Base-by-base conservation (phyloP, 1,284 basidiomycete species). In the Chalciporus piperatoides region DNA sequence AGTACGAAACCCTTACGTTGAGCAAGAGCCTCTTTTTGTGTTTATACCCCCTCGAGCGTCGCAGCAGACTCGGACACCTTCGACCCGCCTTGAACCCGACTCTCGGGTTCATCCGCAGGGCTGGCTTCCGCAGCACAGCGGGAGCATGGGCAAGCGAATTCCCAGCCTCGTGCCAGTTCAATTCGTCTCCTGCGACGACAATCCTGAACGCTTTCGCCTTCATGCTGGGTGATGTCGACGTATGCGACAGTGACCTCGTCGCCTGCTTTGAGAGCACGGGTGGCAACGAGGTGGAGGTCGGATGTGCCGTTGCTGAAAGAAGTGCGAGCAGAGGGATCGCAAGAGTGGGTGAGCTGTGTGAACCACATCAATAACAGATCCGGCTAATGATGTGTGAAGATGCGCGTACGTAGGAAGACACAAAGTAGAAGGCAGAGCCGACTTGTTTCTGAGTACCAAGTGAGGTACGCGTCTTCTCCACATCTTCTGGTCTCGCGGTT, bases 91-190 rank as follows among this genome's bases (percentile, higher is more conserved):
- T 71, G 71, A 57, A 69, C 62, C n/a, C 76, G 71, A 28, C 59
- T 63, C 23, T 73, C 66, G 19, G 64, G 59, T 37, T 62, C 68
- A 44, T 75, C 75, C 15, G 68, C 68, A 23, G 67, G 67, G 23
- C 61, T 59, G 4, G 63, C 73, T 63, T 91, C 88, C 46, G 71
- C 69, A 38, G 68, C 57, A 63, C 89, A 91, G 40, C 79, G 76
- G 45, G 73, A 64, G 63, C 88, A 91, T 44, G 71, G 67, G 62
- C 88, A 91, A 21, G 83, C 80, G 62, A 91, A 89, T 54, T 77
- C 75, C 89, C 88, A 91, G 32, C 88, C 88, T 38, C 82, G 75
- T n/a, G 79, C 85, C 35, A 91, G 75, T 67, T 89, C 86, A 57
- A 75, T 72, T 23, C 89, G 78, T 53, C 88, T 73, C 44, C 84